phyloP scores from a whole-genome alignment of 495 filamentous ascomycete species.

The Daldinia caldariorum region DNA sequence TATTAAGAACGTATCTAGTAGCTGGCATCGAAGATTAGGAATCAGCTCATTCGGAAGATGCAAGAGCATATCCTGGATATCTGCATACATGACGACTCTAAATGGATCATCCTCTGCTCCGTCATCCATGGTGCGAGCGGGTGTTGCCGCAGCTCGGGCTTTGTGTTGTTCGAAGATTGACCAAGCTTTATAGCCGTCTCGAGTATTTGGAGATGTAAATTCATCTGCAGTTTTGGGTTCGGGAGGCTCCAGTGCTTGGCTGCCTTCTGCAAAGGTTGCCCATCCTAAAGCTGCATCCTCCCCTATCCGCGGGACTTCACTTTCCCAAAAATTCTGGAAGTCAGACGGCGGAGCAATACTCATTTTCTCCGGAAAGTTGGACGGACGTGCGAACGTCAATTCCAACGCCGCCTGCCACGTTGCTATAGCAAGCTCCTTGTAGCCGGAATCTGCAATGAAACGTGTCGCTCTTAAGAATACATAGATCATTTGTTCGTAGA shows the following conservation, averaged over 20 bases:
- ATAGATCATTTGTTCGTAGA: slow-evolving; percentile 69
- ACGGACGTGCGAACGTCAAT: slow-evolving; percentile 69
- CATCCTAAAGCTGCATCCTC: slow-evolving; percentile 78
- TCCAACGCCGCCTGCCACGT: slow-evolving; percentile 89
- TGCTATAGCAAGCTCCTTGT: slow-evolving; percentile 77
- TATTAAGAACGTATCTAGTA: slow-evolving; percentile 73
- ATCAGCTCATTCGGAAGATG: slow-evolving; percentile 55
- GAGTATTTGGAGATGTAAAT: slow-evolving; percentile 39
- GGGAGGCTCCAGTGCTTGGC: slow-evolving; percentile 49
- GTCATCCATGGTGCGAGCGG: slow-evolving; percentile 72
- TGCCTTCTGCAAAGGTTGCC: slow-evolving; percentile 60
- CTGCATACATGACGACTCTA: slow-evolving; percentile 78
- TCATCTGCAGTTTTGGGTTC: slow-evolving; percentile 44
- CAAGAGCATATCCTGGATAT: slow-evolving; percentile 72
- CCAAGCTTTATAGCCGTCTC: slow-evolving; percentile 66
- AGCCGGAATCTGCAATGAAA: slow-evolving; percentile 82
- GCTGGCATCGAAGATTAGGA: slow-evolving; percentile 48
- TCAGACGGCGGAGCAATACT: slow-evolving; percentile 47
- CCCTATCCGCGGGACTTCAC: slow-evolving; percentile 81
- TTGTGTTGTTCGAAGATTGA: slow-evolving; percentile 65
- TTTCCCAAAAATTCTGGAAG: slow-evolving; percentile 87
- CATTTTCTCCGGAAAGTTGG: slow-evolving; percentile 35
- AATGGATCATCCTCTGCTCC: slow-evolving; percentile 79
- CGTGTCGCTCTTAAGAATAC: slow-evolving; percentile 77
- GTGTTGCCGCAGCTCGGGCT: slow-evolving; percentile 60